phyloP scores from a whole-genome alignment of 129 eudicot genomes.

The Heracleum sosnowskyi region DNA sequence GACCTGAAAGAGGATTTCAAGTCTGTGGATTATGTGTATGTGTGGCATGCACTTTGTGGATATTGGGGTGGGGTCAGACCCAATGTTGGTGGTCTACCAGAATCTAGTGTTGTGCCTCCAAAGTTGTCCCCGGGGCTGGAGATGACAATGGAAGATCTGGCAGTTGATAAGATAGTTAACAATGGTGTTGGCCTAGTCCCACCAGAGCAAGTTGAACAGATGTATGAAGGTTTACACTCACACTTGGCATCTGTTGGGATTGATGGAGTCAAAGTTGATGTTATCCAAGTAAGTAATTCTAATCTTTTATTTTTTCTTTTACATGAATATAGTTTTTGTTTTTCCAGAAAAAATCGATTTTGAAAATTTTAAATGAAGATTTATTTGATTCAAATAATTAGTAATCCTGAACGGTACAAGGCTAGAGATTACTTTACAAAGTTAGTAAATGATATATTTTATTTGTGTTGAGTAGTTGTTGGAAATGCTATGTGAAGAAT shows the following conservation, averaged over 20 bases:
- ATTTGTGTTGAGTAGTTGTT: constrained; percentile 29
- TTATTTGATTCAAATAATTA: too few relatives aligned
- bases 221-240: constrained; percentile 85
- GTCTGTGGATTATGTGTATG: constrained; percentile 68
- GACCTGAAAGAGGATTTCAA: constrained; percentile 58
- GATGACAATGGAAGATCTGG: constrained; percentile 85
- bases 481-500: constrained; percentile 82
- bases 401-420: too few relatives aligned
- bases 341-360: background rate
- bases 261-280: constrained; percentile 94
- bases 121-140: constrained; percentile 62
- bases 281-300: constrained; percentile 59
- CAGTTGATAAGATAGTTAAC: constrained; percentile 86
- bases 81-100: constrained; percentile 46
- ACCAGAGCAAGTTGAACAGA: constrained; percentile 47
- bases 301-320: too few relatives aligned
- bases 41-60: constrained; percentile 98
- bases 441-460: background rate
- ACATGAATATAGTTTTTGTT: background rate
- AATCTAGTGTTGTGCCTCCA: constrained; percentile 49
- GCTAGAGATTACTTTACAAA: background rate
- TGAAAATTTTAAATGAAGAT: too few relatives aligned
- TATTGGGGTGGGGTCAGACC: constrained; percentile 98
- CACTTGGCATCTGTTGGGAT: constrained; percentile 68
- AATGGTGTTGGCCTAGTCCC: constrained; percentile 80